Percentiles rank a stretch among this genome's conserved stretches.
phyloP scores from a whole-genome alignment of 345 rosid species.

The Acer negundo region DNA sequence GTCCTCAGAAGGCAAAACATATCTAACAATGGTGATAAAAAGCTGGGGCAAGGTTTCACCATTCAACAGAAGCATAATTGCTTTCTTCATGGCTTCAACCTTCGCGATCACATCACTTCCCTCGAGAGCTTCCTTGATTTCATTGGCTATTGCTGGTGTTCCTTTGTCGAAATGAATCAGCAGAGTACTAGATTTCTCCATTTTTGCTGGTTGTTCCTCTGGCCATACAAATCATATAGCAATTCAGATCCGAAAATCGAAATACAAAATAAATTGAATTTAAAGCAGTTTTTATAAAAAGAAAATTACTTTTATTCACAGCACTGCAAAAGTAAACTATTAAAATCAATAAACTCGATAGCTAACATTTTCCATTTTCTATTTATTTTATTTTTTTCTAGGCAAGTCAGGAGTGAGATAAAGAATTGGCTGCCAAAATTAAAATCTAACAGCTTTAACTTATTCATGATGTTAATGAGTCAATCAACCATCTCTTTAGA shows the following conservation, averaged over 20 bases:
- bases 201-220: constrained; percentile 24
- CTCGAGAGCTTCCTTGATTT: constrained; percentile 95
- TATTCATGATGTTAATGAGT: neutral
- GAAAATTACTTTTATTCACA: too few species aligned
- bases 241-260: constrained; percentile 8
- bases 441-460: neutral
- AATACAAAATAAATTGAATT: neutral
- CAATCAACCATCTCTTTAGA: neutral
- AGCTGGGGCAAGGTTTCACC: constrained; percentile 95
- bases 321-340: too few species aligned
- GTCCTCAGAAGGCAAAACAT: constrained; percentile 90
- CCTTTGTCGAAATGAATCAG: constrained; percentile 89
- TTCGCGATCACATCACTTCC: constrained; percentile 68
- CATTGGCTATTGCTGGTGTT: constrained; percentile 76
- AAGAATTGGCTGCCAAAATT: neutral
- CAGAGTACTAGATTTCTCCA: constrained; percentile 92
- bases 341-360: too few species aligned
- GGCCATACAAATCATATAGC: constrained; percentile 10
- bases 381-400: neutral
- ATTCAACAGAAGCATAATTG: constrained; percentile 84
- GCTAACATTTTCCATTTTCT: neutral
- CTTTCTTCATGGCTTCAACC: constrained; percentile 86
- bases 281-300: neutral
- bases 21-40: constrained; percentile 90
- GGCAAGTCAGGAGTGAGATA: neutral